Percentiles rank a stretch among this genome's conserved stretches.
Conservation (phyloP, 2,329 filamentous ascomycete genomes). For the Metarhizium rileyi region DNA sequence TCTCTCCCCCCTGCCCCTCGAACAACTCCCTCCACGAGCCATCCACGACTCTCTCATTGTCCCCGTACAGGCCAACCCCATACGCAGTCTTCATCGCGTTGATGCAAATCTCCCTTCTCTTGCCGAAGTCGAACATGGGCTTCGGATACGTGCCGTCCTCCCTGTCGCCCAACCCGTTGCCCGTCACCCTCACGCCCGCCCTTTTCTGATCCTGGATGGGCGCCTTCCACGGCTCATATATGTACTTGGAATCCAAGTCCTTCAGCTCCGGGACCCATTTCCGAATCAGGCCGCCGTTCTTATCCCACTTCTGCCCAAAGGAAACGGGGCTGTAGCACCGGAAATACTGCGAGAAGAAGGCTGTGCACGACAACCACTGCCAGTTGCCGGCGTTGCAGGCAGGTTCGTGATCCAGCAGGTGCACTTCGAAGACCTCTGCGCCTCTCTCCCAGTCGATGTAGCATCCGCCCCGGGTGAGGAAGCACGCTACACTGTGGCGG, state of each 20-base stretch:
- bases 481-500: conserved; percentile 69
- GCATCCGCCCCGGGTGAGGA: conserved; percentile 69
- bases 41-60: conserved; percentile 50
- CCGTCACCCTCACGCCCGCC: conserved; percentile 53
- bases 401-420: conserved; percentile 64
- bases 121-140: conserved; percentile 67
- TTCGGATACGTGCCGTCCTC: conserved; percentile 53
- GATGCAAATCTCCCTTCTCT: conserved; percentile 52
- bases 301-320: conserved; percentile 70
- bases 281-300: conserved; percentile 53
- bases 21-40: conserved; percentile 46
- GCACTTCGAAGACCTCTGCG: conserved; percentile 68
- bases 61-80: conserved; percentile 51
- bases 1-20: conserved; percentile 26
- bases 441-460: conserved; percentile 74
- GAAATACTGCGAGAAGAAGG: conserved; percentile 65
- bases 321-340: conserved; percentile 61
- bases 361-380: conserved; percentile 69
- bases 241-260: conserved; percentile 54
- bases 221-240: conserved; percentile 74
- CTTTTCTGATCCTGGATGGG: conserved; percentile 57
- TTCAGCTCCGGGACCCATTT: conserved; percentile 59
- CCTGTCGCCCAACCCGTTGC: conserved; percentile 35
- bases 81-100: conserved; percentile 64
- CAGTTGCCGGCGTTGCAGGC: conserved; percentile 68